Base-by-base conservation (phyloP, 176 grass and related monocot species). In the Oryza nivara region DNA sequence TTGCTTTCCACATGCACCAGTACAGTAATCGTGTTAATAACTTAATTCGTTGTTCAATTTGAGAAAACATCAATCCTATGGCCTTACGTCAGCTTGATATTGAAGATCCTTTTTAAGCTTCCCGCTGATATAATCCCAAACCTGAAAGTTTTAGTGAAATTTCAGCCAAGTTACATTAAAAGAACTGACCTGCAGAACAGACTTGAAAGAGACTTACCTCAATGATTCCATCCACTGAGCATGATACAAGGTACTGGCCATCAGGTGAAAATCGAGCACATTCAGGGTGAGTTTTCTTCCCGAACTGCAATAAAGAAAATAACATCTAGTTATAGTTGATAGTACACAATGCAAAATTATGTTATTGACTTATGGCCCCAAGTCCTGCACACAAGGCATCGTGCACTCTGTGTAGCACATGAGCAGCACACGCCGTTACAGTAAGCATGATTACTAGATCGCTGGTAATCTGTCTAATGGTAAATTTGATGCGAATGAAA, bases 101-200 rank as follows among this genome's bases (percentile, higher is more conserved):
- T 96, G 96, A 67, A 99, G 96, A 92, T 99, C 96, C 84, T 99
- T 99, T 81, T 99, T 99, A 80, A 99, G 91, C 88, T 99, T 99
- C 72, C 96, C 93, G 7, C 89, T 99, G 38, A 96, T 75, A 85
- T 99, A 99, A 92, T 99, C 93, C 96, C 96, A 99, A 23, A 96
- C 96, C 96, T 96, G 88, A 81, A 92, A 79, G 83, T 20, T 43
- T 22, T 54, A 73, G 46, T 72, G 52, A 69, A 52, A 68, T 35
- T 64, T 88, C 35, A 92, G 79, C 40, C 54, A 84, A 48, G 65
- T 9, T 65, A 19, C 15, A 74, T 22, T 14, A 86, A 23, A 74
- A 28, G n/a, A 72, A 63, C 64, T 79, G 14, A 67, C 38, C 20
- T 78, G 34, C 36, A 77, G 83, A 72, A 74, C 60, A 82, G 28